Evolutionary conservation across 306 rosid species (phyloP).

Genomic region (Cajanus cajan): DNA sequence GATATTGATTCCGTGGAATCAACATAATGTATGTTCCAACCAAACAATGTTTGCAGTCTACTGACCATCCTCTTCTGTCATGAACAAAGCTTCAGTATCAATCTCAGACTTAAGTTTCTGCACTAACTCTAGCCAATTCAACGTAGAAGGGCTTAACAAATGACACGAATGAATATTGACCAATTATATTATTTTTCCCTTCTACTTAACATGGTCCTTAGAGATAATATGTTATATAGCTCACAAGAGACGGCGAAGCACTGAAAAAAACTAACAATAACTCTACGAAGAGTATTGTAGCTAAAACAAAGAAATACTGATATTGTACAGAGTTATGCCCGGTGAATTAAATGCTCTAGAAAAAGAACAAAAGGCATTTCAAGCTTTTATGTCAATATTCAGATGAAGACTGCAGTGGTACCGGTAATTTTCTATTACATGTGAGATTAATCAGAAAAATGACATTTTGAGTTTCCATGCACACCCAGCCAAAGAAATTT

Average conservation of each 20-base stretch:
- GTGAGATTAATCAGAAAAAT: constrained; percentile 19
- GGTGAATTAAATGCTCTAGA: not conserved
- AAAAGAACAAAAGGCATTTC: not conserved
- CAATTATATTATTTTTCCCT: not conserved
- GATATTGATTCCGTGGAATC: constrained; percentile 75
- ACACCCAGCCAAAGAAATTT: constrained; percentile 11
- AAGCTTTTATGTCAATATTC: not conserved
- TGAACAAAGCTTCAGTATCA: constrained; percentile 30
- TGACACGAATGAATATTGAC: constrained; percentile 13
- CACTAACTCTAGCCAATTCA: not conserved
- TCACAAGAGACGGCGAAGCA: not conserved
- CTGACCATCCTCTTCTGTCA: constrained; percentile 73
- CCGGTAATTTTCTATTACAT: not conserved
- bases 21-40: constrained; percentile 70
- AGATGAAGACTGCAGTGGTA: not conserved
- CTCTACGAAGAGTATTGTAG: not conserved
- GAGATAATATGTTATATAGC: not conserved
- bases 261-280: not conserved
- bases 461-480: constrained; percentile 19
- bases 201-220: not conserved
- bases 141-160: constrained; percentile 8
- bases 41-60: constrained; percentile 68
- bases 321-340: not conserved
- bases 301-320: not conserved
- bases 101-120: not conserved